phyloP scores from a whole-genome alignment of 2,329 filamentous ascomycete species.

The Fusarium graminum region DNA sequence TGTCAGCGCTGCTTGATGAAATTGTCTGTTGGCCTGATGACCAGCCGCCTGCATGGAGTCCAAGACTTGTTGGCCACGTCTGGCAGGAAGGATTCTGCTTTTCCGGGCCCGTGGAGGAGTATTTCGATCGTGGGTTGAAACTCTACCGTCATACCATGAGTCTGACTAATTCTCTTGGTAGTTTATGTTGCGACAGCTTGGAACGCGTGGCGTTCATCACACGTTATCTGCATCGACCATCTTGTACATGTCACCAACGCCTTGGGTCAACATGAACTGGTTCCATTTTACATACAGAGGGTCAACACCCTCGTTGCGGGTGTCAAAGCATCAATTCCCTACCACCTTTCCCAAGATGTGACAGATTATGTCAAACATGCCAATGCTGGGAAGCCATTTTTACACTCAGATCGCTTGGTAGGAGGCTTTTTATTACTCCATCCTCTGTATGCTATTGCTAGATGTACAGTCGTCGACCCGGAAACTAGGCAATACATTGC shows the following conservation, averaged over 20 bases:
- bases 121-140: conserved; percentile 9
- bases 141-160: accelerated
- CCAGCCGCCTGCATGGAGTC: conserved; percentile 2
- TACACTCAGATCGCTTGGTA: neutral
- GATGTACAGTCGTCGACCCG: conserved; percentile 5
- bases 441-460: conserved; percentile 14
- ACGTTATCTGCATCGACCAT: conserved; percentile 18
- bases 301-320: neutral
- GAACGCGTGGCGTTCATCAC: conserved; percentile 23
- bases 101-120: conserved; percentile 10
- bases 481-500: neutral
- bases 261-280: conserved; percentile 1
- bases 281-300: neutral
- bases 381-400: neutral
- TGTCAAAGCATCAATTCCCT: conserved; percentile 15
- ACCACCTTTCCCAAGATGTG: conserved; percentile 8
- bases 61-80: conserved; percentile 13
- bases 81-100: neutral
- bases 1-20: conserved; percentile 3
- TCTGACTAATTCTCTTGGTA: neutral
- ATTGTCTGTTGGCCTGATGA: conserved; percentile 11
- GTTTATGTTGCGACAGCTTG: conserved; percentile 20
- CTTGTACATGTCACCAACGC: conserved; percentile 9
- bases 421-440: conserved; percentile 2
- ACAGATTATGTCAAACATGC: neutral